A percentile compares a stretch with the other conserved stretches of the same genome.
phyloP scores from a whole-genome alignment of 2,329 filamentous ascomycete species.

The Aschersonia sp. region DNA sequence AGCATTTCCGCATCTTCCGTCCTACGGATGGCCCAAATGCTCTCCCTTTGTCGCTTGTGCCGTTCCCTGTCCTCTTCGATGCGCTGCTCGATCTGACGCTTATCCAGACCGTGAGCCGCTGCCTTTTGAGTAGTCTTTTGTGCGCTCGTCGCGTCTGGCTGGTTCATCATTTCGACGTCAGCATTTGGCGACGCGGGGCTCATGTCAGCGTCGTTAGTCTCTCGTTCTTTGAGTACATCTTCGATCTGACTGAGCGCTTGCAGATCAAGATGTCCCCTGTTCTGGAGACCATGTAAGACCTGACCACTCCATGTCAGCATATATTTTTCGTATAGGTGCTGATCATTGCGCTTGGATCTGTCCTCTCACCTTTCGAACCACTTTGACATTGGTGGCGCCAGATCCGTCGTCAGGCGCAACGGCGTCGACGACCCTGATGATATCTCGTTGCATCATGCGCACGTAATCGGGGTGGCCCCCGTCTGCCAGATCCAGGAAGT shows the following conservation, averaged over 20 bases:
- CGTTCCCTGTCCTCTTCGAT: constrained; percentile 94
- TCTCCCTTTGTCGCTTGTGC: constrained; percentile 83
- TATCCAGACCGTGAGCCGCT: constrained; percentile 44
- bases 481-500: constrained; percentile 74
- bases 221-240: constrained; percentile 66
- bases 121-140: constrained; percentile 18
- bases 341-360: background rate
- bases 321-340: background rate
- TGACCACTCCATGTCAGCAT: constrained; percentile 12
- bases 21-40: constrained; percentile 75
- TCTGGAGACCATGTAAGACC: constrained; percentile 56
- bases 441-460: constrained; percentile 88
- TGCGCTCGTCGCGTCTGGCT: constrained; percentile 25
- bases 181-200: constrained; percentile 35
- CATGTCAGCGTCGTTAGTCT: constrained; percentile 45
- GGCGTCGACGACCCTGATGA: constrained; percentile 78
- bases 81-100: constrained; percentile 81
- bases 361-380: constrained; percentile 57
- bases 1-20: constrained; percentile 54
- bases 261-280: constrained; percentile 56
- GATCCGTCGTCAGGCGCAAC: constrained; percentile 79
- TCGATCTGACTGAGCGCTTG: constrained; percentile 70
- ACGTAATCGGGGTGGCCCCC: constrained; percentile 71
- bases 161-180: constrained; percentile 24
- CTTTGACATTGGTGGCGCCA: constrained; percentile 85